Evolutionary conservation across 192 early-diverging fungal species (phyloP), one percentile per base, ranked within the genome.

Genomic region (Geranomyces variabilis): DNA sequence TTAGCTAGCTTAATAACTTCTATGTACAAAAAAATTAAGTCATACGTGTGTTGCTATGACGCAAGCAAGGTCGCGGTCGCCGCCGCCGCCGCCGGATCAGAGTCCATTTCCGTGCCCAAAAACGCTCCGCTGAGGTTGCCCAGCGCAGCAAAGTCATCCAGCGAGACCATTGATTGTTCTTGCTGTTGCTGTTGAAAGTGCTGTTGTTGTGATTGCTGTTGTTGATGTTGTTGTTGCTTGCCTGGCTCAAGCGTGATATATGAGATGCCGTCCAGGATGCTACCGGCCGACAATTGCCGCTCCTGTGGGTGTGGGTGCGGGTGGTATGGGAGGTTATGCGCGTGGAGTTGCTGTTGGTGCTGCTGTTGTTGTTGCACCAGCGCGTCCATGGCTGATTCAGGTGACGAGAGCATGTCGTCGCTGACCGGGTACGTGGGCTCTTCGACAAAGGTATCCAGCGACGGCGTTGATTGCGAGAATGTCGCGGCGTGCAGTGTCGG

Each of bases 401-500:
- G 19, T 17, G 51, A 53, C 17, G 51, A 53, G n/a, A 26, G 24
- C 51, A 26, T n/a, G 51, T 7, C 19, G 4, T n/a, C 51, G 51
- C 19, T n/a, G 24, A 53, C n/a, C 51, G 19, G n/a, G 7, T 53
- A 53, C 19, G 19, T 7, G 51, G 19, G 19, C 51, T 53, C 51
- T 53, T 53, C 51, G 4, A 26, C 51, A 26, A 24, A 53, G 6
- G 51, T 26, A 15, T n/a, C n/a, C 3, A 53, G 36, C 36, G 51
- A 26, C 51, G 19, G 51, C n/a, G 51, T 53, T 4, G 51, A 53
- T 10, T 53, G 51, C n/a, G 51, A 8, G 51, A 53, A 53, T 53
- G 19, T 3, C 15, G 51, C 19, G 51, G 24, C 51, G 51, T 24
- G 51, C 51, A 53, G 15, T n/a, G 51, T 26, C n/a, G 51, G 51